phyloP scores from a whole-genome alignment of 805 yeast genomes.

The Saccharomycopsis sp. region DNA sequence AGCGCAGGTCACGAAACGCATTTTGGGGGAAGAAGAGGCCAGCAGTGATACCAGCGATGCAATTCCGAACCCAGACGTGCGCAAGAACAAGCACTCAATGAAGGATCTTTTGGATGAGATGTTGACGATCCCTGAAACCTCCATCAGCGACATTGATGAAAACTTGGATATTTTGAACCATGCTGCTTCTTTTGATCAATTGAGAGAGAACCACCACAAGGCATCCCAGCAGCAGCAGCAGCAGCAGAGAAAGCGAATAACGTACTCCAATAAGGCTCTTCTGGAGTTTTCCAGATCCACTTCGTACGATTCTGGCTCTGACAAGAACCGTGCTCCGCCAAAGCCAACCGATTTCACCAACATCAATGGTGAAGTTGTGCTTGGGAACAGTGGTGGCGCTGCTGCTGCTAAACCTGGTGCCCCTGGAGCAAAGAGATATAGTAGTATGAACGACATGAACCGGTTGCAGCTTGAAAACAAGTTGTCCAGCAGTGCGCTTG shows the following conservation, averaged over 20 bases:
- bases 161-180: too few species aligned
- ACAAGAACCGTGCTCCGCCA: too few species aligned
- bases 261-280: slow-evolving; percentile 7
- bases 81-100: slow-evolving; percentile 4
- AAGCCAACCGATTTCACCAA: too few species aligned
- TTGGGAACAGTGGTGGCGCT: too few species aligned
- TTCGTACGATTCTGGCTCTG: too few species aligned
- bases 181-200: background rate
- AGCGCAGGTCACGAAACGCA: background rate
- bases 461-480: slow-evolving; percentile 15
- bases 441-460: slow-evolving; percentile 14
- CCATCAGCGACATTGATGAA: slow-evolving; percentile 14
- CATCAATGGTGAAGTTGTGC: too few species aligned
- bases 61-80: too few species aligned
- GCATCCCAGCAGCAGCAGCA: too few species aligned
- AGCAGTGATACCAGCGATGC: slow-evolving; percentile 1
- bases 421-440: slow-evolving; percentile 7
- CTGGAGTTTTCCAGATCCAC: slow-evolving; percentile 10
- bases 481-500: too few species aligned
- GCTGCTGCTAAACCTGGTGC: background rate
- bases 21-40: too few species aligned
- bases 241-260: background rate
- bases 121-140: slow-evolving; percentile 9
- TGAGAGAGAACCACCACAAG: background rate
- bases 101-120: slow-evolving; percentile 10